A percentile compares a stretch with the other conserved stretches of the same genome.
phyloP scores from a whole-genome alignment of 768 basidiomycete species.

The Lactifluus subvellereus region DNA sequence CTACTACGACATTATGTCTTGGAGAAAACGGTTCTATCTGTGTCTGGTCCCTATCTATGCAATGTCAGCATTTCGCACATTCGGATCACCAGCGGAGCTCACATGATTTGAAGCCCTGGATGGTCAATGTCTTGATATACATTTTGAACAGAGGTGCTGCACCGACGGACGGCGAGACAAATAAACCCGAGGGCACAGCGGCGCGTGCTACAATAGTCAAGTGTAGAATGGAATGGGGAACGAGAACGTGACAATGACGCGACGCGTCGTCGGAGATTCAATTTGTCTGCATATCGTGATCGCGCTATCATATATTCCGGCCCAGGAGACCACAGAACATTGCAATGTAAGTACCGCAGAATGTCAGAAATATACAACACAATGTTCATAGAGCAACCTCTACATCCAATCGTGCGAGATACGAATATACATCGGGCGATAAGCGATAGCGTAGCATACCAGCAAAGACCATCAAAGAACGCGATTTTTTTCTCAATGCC shows the following conservation, averaged over 20 bases:
- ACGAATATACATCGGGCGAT: conserved; percentile 85
- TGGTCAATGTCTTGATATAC: conserved; percentile 86
- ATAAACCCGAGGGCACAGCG: not conserved
- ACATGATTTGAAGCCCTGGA: conserved; percentile 99
- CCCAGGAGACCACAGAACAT: not conserved
- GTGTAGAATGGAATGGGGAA: no score
- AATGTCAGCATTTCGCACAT: not conserved
- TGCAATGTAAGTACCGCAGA: not conserved
- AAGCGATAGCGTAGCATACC: conserved; percentile 85
- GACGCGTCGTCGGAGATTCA: conserved; percentile 18
- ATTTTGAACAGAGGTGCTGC: conserved; percentile 32
- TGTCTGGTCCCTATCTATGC: conserved; percentile 75
- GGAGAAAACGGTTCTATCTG: conserved; percentile 94
- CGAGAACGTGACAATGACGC: not conserved
- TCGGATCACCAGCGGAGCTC: conserved; percentile 28
- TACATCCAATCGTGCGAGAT: conserved; percentile 79
- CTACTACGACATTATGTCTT: conserved; percentile 93
- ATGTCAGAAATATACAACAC: not conserved
- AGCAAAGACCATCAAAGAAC: conserved; percentile 84
- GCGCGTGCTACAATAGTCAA: not conserved
- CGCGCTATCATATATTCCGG: no score
- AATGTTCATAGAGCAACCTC: conserved; percentile 63
- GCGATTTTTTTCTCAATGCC: conserved; percentile 68
- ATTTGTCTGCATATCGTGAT: not conserved
- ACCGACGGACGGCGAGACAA: not conserved